Percentiles rank a stretch among this genome's conserved stretches.
Conservation (phyloP, 2,329 filamentous ascomycete genomes). For the Exophiala calicioides region DNA sequence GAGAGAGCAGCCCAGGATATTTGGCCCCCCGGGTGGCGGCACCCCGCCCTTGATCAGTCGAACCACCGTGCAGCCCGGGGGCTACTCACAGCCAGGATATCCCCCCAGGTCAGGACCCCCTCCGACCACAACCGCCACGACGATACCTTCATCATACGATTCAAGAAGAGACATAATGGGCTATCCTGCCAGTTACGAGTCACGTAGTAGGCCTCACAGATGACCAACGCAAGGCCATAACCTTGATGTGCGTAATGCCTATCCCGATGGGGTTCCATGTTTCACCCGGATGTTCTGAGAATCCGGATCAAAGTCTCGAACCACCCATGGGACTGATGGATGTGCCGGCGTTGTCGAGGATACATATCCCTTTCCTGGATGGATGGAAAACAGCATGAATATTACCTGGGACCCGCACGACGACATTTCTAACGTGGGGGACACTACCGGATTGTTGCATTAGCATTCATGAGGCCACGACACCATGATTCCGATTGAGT, state of each 20-base stretch:
- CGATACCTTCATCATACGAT: constrained; percentile 23
- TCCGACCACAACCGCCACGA: constrained; percentile 9
- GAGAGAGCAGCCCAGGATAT: constrained; percentile 28
- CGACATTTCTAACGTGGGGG: constrained; percentile 3
- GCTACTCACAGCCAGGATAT: constrained; percentile 22
- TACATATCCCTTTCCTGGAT: neutral
- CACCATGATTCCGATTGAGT: constrained; percentile 18
- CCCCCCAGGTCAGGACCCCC: constrained; percentile 22
- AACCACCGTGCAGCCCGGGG: constrained; percentile 14
- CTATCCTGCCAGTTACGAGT: constrained; percentile 21
- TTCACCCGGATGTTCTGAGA: neutral
- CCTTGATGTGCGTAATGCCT: constrained; percentile 8
- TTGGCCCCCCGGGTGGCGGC: constrained; percentile 19
- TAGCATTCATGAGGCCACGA: constrained; percentile 20
- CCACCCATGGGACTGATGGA: neutral
- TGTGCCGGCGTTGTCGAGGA: neutral
- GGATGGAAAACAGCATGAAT: neutral
- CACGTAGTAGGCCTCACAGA: constrained; percentile 20
- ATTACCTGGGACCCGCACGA: neutral
- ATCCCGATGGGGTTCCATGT: constrained; percentile 5
- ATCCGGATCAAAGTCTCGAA: neutral
- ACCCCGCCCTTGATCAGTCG: constrained; percentile 28
- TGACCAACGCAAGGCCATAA: constrained; percentile 11
- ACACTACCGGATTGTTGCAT: constrained; percentile 16
- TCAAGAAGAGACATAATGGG: constrained; percentile 22